Percentiles rank a stretch among this genome's conserved stretches.
Conservation (phyloP, 2,329 filamentous ascomycete genomes). For the Fusarium agapanthi region DNA sequence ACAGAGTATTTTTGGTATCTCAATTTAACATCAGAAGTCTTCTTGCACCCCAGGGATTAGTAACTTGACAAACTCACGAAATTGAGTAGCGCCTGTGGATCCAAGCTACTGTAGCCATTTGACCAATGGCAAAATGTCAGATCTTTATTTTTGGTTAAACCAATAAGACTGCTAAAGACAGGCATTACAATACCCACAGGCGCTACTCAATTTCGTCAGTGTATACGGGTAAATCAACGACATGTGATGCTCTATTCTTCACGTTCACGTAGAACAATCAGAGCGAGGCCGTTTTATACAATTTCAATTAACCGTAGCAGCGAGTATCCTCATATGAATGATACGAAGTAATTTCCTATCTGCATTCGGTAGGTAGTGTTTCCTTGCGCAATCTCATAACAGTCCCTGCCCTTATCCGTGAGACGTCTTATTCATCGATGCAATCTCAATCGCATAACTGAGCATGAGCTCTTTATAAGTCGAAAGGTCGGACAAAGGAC, state of each 20-base stretch:
- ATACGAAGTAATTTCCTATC: background rate
- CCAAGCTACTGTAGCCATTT: too few relatives aligned
- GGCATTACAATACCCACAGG: too few relatives aligned
- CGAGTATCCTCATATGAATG: background rate
- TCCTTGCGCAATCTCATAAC: background rate
- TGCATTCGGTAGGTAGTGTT: background rate
- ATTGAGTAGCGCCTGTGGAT: too few relatives aligned
- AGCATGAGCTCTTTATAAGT: background rate
- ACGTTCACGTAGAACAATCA: background rate
- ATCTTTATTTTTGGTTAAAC: too few relatives aligned
- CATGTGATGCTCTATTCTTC: slow-evolving; percentile 8
- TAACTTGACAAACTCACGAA: background rate
- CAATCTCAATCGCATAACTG: background rate
- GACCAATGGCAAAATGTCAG: too few relatives aligned
- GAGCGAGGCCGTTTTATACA: background rate
- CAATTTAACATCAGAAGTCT: too few relatives aligned
- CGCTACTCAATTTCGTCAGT: too few relatives aligned
- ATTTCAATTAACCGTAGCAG: background rate
- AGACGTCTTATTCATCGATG: background rate
- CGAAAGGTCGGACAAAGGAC: background rate
- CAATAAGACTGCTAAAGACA: too few relatives aligned
- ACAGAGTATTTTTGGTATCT: too few relatives aligned
- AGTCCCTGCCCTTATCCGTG: background rate
- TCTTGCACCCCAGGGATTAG: background rate
- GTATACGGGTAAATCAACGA: background rate